Evolutionary conservation across 1,139 yeast species (phyloP).

Genomic region (Pichia terricola): DNA sequence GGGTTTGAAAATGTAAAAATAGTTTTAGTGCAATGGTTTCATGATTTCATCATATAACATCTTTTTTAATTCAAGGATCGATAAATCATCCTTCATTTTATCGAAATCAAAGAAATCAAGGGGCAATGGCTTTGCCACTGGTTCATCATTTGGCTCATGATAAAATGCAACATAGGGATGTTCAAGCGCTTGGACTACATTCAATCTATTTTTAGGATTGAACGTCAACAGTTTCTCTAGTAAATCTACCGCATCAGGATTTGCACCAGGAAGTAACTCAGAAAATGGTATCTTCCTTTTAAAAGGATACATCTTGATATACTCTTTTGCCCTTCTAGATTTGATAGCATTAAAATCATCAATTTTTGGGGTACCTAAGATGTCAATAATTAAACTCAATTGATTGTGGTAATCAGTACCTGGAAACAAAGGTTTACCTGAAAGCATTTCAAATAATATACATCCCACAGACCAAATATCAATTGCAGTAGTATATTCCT

Average conservation of each 20-base stretch:
- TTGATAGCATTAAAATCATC: constrained; percentile 49
- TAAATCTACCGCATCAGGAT: constrained; percentile 55
- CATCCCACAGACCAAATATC: constrained; percentile 80
- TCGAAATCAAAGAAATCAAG: constrained; percentile 58
- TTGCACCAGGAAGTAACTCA: constrained; percentile 34
- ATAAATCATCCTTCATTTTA: constrained; percentile 41
- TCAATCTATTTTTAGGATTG: constrained; percentile 54
- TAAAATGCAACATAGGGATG: constrained; percentile 60
- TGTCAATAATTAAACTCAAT: constrained; percentile 47
- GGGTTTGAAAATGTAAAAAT: background rate
- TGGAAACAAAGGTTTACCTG: constrained; percentile 64
- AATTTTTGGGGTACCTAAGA: constrained; percentile 55
- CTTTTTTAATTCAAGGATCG: constrained; percentile 38
- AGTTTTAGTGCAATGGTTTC: constrained; percentile 23
- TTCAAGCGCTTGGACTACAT: constrained; percentile 53
- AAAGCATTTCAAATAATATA: constrained; percentile 56
- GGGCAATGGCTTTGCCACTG: constrained; percentile 47
- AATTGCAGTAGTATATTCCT: constrained; percentile 61
- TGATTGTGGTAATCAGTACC: constrained; percentile 71
- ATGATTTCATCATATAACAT: constrained; percentile 50
- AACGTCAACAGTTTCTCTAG: constrained; percentile 50
- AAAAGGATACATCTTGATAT: constrained; percentile 50
- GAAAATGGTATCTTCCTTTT: constrained; percentile 34
- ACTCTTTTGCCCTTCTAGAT: constrained; percentile 53
- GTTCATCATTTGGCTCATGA: constrained; percentile 69